Percentiles rank a stretch among this genome's conserved stretches.
Conservation (phyloP, 306 rosid species). For the Lathyrus sativus region DNA sequence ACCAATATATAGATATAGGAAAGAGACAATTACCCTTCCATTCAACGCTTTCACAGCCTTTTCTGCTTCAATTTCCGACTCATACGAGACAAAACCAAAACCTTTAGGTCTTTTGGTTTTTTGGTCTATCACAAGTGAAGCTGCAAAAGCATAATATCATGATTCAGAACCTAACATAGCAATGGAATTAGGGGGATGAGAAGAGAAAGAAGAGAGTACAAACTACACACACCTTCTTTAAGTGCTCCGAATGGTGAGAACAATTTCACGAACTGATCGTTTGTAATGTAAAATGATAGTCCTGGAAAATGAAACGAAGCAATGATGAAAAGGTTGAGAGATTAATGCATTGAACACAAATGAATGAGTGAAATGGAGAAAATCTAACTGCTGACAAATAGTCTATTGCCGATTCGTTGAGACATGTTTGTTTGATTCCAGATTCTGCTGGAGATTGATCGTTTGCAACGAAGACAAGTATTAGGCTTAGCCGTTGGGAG, state of each 20-base stretch:
- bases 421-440: slow-evolving; percentile 44
- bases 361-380: neutral
- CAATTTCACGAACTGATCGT: slow-evolving; percentile 46
- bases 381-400: slow-evolving; percentile 61
- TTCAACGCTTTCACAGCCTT: slow-evolving; percentile 74
- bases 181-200: neutral
- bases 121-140: slow-evolving; percentile 50
- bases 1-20: neutral
- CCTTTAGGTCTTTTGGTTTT: slow-evolving; percentile 76
- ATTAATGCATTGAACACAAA: neutral
- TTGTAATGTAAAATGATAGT: slow-evolving; percentile 60
- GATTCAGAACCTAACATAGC: slow-evolving; percentile 1
- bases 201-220: slow-evolving; percentile 11
- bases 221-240: slow-evolving; percentile 45
- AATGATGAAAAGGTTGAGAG: slow-evolving; percentile 5
- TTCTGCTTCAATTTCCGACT: slow-evolving; percentile 59
- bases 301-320: slow-evolving; percentile 48
- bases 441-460: neutral
- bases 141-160: slow-evolving; percentile 36
- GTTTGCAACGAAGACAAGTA: neutral
- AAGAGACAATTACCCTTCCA: slow-evolving; percentile 67
- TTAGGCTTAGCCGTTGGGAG: too few species aligned
- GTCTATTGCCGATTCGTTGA: slow-evolving; percentile 46
- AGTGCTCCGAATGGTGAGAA: slow-evolving; percentile 72
- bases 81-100: slow-evolving; percentile 74